Conservation (phyloP, 148 eudicot species). For the Selenicereus undatus region DNA sequence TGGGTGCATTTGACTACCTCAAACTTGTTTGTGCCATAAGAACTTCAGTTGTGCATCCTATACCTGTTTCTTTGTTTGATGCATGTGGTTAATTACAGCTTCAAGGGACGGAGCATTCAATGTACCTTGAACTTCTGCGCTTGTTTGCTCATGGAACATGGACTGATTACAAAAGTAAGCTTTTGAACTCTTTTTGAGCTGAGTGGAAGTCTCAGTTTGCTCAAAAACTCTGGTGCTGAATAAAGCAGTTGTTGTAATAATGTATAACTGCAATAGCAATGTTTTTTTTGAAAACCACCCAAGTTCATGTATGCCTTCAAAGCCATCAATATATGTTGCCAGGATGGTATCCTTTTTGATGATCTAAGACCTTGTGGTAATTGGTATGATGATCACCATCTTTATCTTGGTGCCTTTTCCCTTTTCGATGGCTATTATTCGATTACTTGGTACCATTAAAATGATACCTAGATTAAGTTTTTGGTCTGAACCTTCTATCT, state of each 20-base stretch:
- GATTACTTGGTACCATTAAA: too few relatives aligned
- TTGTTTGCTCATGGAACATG: conserved; percentile 95
- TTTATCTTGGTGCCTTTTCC: too few relatives aligned
- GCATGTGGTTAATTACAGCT: conserved; percentile 53
- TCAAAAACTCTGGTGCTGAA: not conserved
- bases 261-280: not conserved
- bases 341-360: too few relatives aligned
- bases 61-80: conserved; percentile 8
- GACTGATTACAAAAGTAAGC: conserved; percentile 93
- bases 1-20: too few relatives aligned
- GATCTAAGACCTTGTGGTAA: too few relatives aligned
- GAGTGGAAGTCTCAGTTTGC: not conserved
- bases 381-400: too few relatives aligned
- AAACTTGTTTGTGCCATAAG: too few relatives aligned
- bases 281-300: not conserved
- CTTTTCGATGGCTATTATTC: too few relatives aligned
- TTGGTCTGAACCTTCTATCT: too few relatives aligned
- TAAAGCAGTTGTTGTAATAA: not conserved
- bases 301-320: not conserved
- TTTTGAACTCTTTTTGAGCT: not conserved
- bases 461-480: too few relatives aligned
- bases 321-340: not conserved
- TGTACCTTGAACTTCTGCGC: conserved; percentile 72
- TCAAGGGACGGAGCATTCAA: conserved; percentile 66
- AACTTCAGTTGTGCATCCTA: not conserved